Evolutionary conservation across 2,329 filamentous ascomycete genomes (phyloP).

Genomic region (Cadophora sp.): DNA sequence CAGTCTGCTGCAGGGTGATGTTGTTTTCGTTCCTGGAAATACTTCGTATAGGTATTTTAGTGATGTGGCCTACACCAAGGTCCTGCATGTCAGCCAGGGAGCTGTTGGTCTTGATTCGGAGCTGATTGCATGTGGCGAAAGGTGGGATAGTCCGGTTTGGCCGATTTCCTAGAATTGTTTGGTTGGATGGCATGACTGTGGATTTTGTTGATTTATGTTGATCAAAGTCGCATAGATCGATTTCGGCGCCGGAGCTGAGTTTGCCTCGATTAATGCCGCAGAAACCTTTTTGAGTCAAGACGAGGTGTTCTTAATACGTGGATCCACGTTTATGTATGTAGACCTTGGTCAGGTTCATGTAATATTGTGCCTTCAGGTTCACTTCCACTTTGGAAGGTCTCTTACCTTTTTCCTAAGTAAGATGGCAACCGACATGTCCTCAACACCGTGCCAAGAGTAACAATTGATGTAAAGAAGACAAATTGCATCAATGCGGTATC

Average conservation of each 20-base stretch:
- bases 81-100: constrained; percentile 33
- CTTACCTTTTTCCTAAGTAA: no score
- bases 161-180: constrained; percentile 20
- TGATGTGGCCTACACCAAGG: constrained; percentile 37
- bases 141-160: constrained; percentile 35
- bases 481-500: no score
- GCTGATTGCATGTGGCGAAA: constrained; percentile 29
- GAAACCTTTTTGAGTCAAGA: no score
- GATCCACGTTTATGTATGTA: neutral
- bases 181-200: no score
- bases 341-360: neutral
- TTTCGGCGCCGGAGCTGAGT: no score
- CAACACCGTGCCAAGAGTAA: no score
- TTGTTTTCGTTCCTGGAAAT: constrained; percentile 48
- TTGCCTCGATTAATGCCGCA: no score
- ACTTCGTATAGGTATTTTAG: constrained; percentile 47
- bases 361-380: no score
- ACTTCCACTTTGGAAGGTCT: no score
- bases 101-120: constrained; percentile 29
- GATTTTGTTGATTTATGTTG: neutral
- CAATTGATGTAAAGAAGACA: no score
- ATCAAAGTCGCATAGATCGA: neutral
- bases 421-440: no score
- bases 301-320: no score
- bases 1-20: constrained; percentile 46